A percentile compares a stretch with the other conserved stretches of the same genome.
phyloP scores from a whole-genome alignment of 2,329 filamentous ascomycete species.

The Paraphaeosphaeria minitans region DNA sequence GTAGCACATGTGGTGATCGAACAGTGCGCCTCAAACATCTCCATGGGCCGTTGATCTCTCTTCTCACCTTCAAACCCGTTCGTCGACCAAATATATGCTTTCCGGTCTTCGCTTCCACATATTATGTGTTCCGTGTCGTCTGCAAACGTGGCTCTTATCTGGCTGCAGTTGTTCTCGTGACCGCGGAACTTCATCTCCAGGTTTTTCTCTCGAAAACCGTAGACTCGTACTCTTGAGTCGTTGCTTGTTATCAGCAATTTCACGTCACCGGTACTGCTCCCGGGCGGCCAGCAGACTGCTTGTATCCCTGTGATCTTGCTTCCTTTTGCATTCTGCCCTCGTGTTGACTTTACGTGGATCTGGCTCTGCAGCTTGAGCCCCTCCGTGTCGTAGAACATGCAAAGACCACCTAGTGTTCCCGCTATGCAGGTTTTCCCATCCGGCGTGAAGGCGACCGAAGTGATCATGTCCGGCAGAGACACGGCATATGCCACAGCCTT shows the following conservation, averaged over 20 bases:
- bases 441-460: slow-evolving; percentile 89
- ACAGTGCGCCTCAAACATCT: slow-evolving; percentile 89
- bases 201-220: slow-evolving; percentile 82
- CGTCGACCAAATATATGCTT: slow-evolving; percentile 89
- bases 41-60: slow-evolving; percentile 80
- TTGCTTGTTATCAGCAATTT: slow-evolving; percentile 93
- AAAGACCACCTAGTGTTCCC: slow-evolving; percentile 82
- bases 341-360: slow-evolving; percentile 88
- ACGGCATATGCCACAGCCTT: slow-evolving; percentile 86
- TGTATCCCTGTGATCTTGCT: slow-evolving; percentile 97
- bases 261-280: slow-evolving; percentile 66
- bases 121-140: slow-evolving; percentile 86
- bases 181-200: slow-evolving; percentile 90
- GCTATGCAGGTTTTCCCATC: slow-evolving; percentile 90
- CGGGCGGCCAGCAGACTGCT: slow-evolving; percentile 66
- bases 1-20: slow-evolving; percentile 88
- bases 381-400: slow-evolving; percentile 91
- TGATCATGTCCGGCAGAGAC: slow-evolving; percentile 83
- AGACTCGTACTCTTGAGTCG: slow-evolving; percentile 88
- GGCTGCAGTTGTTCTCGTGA: slow-evolving; percentile 85
- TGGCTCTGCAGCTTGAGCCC: slow-evolving; percentile 82
- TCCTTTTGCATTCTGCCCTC: slow-evolving; percentile 91
- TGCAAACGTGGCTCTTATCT: slow-evolving; percentile 87
- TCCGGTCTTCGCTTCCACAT: slow-evolving; percentile 89
- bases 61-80: slow-evolving; percentile 64